phyloP scores from a whole-genome alignment of 2,329 filamentous ascomycete species.

The Apiospora hydei region DNA sequence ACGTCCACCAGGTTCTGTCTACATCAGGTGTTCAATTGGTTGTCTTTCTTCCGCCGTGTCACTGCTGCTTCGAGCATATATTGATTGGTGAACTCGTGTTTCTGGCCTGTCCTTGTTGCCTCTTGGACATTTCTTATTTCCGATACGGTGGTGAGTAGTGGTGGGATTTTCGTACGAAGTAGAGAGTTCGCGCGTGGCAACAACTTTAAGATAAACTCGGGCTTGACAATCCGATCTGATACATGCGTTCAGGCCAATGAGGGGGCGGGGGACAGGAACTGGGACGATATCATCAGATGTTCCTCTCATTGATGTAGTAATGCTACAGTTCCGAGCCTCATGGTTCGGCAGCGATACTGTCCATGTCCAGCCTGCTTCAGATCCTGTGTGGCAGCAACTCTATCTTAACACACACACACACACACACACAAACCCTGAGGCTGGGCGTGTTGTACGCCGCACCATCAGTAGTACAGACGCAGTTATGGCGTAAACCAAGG shows the following conservation, averaged over 20 bases:
- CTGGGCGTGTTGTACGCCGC: too few relatives aligned
- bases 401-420: background rate
- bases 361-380: background rate
- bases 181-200: background rate
- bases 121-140: background rate
- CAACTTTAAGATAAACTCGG: background rate
- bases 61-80: background rate
- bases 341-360: background rate
- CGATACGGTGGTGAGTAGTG: background rate
- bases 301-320: background rate
- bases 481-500: background rate
- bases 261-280: background rate
- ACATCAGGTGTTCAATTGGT: background rate
- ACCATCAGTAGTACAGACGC: background rate
- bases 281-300: background rate
- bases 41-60: background rate
- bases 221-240: background rate
- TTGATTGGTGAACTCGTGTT: background rate
- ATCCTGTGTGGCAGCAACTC: background rate
- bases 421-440: background rate
- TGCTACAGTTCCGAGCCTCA: background rate
- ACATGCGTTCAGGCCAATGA: background rate
- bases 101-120: background rate
- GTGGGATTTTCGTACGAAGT: background rate
- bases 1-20: background rate